These are phyloP conservation scores for Nematocida ironsii DNA, from an alignment of 371 early-diverging fungal genomes.

Conservation along the genomic window DNA sequence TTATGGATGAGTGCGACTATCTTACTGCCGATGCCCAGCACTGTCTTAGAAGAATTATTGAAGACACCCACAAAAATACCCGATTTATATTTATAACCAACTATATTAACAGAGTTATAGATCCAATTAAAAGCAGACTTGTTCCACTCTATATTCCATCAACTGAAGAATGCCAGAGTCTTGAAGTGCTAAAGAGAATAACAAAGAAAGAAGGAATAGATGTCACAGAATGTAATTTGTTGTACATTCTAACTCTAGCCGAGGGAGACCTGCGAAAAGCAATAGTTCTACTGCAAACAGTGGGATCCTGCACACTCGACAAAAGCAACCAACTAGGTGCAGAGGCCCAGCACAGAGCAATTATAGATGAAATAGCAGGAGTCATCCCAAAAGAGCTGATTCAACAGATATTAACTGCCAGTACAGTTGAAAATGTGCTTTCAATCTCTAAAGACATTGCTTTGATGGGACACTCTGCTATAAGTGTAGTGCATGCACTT, in stretches of 20 bases:
- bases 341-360: background rate
- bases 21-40: constrained; percentile 70
- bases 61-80: constrained; percentile 66
- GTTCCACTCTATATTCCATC: constrained; percentile 64
- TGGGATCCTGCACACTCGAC: constrained; percentile 38
- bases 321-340: background rate
- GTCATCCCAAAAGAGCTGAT: constrained; percentile 57
- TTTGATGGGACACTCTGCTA: constrained; percentile 60
- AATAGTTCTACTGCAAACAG: constrained; percentile 67
- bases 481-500: constrained; percentile 62
- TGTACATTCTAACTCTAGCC: constrained; percentile 57
- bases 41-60: constrained; percentile 69
- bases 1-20: constrained; percentile 71
- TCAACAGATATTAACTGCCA: constrained; percentile 44
- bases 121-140: constrained; percentile 68
- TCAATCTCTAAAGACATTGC: constrained; percentile 53
- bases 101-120: constrained; percentile 72
- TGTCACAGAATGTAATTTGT: constrained; percentile 26
- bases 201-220: constrained; percentile 58
- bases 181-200: constrained; percentile 54
- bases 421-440: constrained; percentile 29
- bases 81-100: constrained; percentile 70
- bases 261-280: constrained; percentile 66
- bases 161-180: background rate
- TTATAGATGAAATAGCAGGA: constrained; percentile 64